Evolutionary conservation across 2,329 filamentous ascomycete species (phyloP), one percentile per base, ranked within the genome.

Genomic region (Colletotrichum tamarilloi): DNA sequence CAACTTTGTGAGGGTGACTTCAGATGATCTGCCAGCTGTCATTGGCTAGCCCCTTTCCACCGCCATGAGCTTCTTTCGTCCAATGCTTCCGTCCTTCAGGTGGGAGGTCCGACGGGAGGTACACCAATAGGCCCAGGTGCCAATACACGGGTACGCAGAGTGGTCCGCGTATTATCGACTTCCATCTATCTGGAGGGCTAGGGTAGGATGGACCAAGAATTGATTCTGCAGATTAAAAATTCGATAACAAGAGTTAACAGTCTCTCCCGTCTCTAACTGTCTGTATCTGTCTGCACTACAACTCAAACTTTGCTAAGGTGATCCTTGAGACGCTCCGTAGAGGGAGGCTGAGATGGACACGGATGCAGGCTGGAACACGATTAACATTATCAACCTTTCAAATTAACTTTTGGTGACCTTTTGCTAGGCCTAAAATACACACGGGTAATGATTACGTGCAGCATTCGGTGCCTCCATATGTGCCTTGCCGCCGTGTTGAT

Each of bases 361-460:
- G 22, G 38, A 52, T 24, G 16, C 22, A 56, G 9, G 26, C 14
- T 38, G 42, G 49, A 8, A 46, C 28, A 14, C 24, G 68, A 30
- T 35, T 26, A 55, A 67, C 8, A 67, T 30, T 30, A 46, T 30
- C 42, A 60, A 24, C 30, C 55, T 67, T 55, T 30, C 26, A 16
- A 42, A 26, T 28, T n/a, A 66, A 26, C 35, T n/a, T 52, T 52
- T 19, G 56, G 38, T 22, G 28, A 38, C 38, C 32, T 35, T 28
- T 28, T 35, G 49, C 62, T 46, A 35, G 16, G 28, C 55, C 12
- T 30, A 69, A 62, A 62, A 72, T 55, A 55, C 42, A 53, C n/a
- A 12, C 46, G 28, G n/a, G n/a, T 68, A 19, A 57, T 26, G 53
- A 71, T 62, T 67, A 62, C 68, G 62, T 67, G 68, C 56, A 71